Conservation (phyloP, 78 protist species). For the Chrysochromulina tobinii region DNA sequence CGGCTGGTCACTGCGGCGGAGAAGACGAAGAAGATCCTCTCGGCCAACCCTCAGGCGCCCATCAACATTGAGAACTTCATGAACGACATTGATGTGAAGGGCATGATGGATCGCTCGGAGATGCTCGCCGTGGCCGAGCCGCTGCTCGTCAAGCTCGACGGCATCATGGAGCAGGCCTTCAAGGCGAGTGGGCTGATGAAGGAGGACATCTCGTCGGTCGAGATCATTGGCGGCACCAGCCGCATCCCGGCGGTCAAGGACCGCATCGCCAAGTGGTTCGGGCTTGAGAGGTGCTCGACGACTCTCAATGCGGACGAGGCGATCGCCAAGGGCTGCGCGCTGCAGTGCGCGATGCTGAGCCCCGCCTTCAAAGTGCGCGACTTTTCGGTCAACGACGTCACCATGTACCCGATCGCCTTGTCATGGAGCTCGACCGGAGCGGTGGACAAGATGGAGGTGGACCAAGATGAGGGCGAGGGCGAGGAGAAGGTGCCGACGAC, state of each 20-base stretch:
- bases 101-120: conserved; percentile 54
- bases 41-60: conserved; percentile 60
- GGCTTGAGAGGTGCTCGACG: conserved; percentile 34
- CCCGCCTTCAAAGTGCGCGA: conserved; percentile 88
- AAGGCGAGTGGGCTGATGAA: neutral
- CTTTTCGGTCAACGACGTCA: conserved; percentile 67
- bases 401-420: conserved; percentile 69
- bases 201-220: conserved; percentile 53
- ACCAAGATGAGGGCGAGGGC: neutral
- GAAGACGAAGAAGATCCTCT: conserved; percentile 75
- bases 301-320: conserved; percentile 91
- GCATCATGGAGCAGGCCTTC: neutral
- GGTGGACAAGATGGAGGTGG: conserved; percentile 43
- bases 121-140: too few relatives aligned
- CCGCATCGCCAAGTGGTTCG: neutral
- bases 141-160: neutral
- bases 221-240: conserved; percentile 82
- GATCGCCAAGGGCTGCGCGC: conserved; percentile 89
- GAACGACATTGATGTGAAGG: conserved; percentile 82
- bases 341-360: conserved; percentile 85
- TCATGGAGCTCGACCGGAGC: conserved; percentile 43
- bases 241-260: conserved; percentile 69
- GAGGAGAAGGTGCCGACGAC: neutral
- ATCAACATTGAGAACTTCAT: conserved; percentile 78
- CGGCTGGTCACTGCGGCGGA: conserved; percentile 82